Evolutionary conservation across 176 grass and related monocot species (phyloP), one percentile per base, ranked within the genome.

Genomic region (Triticum monococcum): DNA sequence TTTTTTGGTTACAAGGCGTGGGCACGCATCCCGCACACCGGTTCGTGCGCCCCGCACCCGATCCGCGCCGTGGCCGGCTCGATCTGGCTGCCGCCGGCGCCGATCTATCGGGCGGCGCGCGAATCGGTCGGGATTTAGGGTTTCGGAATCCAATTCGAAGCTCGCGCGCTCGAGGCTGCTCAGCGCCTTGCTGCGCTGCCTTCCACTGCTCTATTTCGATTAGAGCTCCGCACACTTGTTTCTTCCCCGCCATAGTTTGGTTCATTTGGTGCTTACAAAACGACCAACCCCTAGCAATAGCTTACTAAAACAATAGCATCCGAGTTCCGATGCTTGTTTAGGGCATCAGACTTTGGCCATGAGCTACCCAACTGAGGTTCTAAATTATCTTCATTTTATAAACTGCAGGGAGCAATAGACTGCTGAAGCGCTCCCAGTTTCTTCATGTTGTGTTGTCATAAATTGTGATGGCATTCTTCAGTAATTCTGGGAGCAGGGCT

Each of bases 401-500:
- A 88, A 93, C 89, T 89, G 86, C 92, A 93, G 79, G 78, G 75
- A 81, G 71, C 48, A 79, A 50, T 54, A 93, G n/a, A 68, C 57
- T 85, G 50, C 87, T 64, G 57, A 91, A 74, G 80, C 69, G 83
- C 75, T 60, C 66, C 83, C 41, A 73, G 64, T 41, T 74, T 61
- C 79, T 90, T 67, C 84, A 84, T 92, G 77, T 36, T 62, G 74
- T 30, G 61, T 63, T 78, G 87, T 0, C 75, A 90, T 91, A 75
- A 89, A 38, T 16, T 88, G 68, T 81, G 59, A 98, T 98, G 97
- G 94, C 97, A 79, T 98, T 96, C 90, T 98, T 95, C 86, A 92
- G 94, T 75, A 95, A 94, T 72, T 98, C 86, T 33, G 92, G 89
- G 48, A 92, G 75, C 92, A 90, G 81, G 61, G 91, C 93, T 77